Evolutionary conservation across 257 asterid genomes (phyloP).

Genomic region (Rhazya stricta): DNA sequence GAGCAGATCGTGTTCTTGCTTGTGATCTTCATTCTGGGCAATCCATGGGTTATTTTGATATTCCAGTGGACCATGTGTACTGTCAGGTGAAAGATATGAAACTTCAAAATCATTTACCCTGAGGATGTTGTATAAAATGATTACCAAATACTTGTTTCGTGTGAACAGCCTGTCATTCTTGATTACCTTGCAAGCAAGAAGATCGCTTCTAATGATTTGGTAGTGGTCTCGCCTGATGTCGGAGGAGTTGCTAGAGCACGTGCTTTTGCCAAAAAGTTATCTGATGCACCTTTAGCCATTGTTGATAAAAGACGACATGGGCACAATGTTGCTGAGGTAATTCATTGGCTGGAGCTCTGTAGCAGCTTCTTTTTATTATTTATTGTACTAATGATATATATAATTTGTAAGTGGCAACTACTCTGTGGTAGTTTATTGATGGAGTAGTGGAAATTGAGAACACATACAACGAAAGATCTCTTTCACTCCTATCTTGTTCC

Average conservation of each 20-base stretch:
- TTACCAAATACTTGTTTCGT: slow-evolving; percentile 10
- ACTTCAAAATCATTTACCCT: background rate
- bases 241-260: slow-evolving; percentile 98
- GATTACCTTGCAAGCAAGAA: slow-evolving; percentile 95
- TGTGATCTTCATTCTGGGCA: slow-evolving; percentile 96
- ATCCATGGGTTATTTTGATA: slow-evolving; percentile 91
- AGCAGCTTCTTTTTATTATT: background rate
- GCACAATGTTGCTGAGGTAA: slow-evolving; percentile 84
- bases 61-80: slow-evolving; percentile 88
- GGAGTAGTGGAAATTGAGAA: background rate
- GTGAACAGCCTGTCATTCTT: slow-evolving; percentile 78
- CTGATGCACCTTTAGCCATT: slow-evolving; percentile 95
- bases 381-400: background rate
- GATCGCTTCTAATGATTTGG: slow-evolving; percentile 66
- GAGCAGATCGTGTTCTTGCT: slow-evolving; percentile 90
- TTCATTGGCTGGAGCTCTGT: slow-evolving; percentile 17
- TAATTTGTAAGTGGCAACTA: background rate
- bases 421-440: background rate
- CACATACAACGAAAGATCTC: background rate
- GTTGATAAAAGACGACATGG: slow-evolving; percentile 94
- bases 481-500: background rate
- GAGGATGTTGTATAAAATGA: background rate
- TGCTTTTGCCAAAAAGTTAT: slow-evolving; percentile 85
- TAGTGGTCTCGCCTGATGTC: slow-evolving; percentile 94
- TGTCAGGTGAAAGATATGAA: slow-evolving; percentile 53